Evolutionary conservation across 2,329 filamentous ascomycete genomes (phyloP).

Genomic region (Arachnopeziza araneosa): DNA sequence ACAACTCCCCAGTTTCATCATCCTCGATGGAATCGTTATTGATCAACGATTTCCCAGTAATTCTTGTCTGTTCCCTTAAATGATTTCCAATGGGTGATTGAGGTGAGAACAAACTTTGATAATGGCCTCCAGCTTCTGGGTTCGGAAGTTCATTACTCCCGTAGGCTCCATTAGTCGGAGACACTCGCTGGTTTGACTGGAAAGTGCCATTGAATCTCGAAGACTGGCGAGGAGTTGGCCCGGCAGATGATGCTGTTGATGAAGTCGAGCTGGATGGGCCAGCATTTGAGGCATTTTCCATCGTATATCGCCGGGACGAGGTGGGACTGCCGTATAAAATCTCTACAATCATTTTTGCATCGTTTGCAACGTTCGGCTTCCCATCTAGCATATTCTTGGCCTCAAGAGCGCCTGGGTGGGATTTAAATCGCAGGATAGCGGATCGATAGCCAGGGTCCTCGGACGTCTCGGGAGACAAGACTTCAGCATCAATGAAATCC

Average conservation of each 20-base stretch:
- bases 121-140: slow-evolving; percentile 46
- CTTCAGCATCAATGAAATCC: slow-evolving; percentile 46
- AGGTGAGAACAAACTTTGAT: slow-evolving; percentile 63
- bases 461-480: slow-evolving; percentile 44
- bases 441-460: slow-evolving; percentile 46
- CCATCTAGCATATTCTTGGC: slow-evolving; percentile 54
- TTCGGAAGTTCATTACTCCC: slow-evolving; percentile 55
- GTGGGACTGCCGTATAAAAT: slow-evolving; percentile 39
- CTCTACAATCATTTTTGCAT: slow-evolving; percentile 52
- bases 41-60: slow-evolving; percentile 67
- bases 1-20: slow-evolving; percentile 66
- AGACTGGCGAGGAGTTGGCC: slow-evolving; percentile 25
- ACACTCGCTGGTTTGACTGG: slow-evolving; percentile 35
- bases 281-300: slow-evolving; percentile 42
- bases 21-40: slow-evolving; percentile 62
- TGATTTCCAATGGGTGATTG: slow-evolving; percentile 69
- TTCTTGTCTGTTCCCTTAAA: slow-evolving; percentile 53
- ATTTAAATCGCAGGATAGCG: slow-evolving; percentile 49
- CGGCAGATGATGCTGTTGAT: slow-evolving; percentile 36
- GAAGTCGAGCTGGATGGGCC: slow-evolving; percentile 35
- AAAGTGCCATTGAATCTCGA: slow-evolving; percentile 57
- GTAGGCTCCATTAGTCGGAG: slow-evolving; percentile 52
- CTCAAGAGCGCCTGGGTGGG: slow-evolving; percentile 46
- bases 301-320: slow-evolving; percentile 45
- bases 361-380: slow-evolving; percentile 45